Conservation (phyloP, 1,284 basidiomycete genomes). For the Ceratobasidium sp. region DNA sequence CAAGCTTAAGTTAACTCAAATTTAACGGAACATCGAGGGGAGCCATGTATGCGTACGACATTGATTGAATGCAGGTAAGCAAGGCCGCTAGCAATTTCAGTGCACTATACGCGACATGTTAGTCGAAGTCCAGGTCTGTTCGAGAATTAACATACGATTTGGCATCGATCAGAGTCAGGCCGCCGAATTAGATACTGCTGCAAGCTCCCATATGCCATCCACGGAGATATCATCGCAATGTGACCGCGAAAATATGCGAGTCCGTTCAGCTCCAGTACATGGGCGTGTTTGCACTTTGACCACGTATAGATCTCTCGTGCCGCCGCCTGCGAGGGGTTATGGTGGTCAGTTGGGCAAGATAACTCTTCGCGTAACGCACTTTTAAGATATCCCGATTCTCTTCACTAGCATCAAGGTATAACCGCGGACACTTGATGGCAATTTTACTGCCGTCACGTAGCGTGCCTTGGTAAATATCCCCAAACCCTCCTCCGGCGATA, state of each 20-base stretch:
- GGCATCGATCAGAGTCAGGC: background rate
- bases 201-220: slow-evolving; percentile 1
- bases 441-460: background rate
- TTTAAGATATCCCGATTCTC: background rate
- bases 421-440: background rate
- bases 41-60: background rate
- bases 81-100: background rate
- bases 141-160: background rate
- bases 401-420: background rate
- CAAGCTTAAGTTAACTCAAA: background rate
- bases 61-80: background rate
- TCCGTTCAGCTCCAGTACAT: background rate
- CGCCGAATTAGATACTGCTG: background rate
- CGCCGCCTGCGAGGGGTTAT: too few relatives aligned
- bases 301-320: background rate
- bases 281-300: background rate
- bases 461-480: background rate
- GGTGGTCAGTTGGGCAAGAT: too few relatives aligned
- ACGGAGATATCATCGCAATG: background rate
- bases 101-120: background rate
- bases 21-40: background rate
- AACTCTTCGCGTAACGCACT: too few relatives aligned
- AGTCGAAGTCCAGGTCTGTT: too few relatives aligned
- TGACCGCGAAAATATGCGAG: background rate
- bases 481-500: background rate